A percentile compares a stretch with the other conserved stretches of the same genome.
Conservation (phyloP, 306 rosid genomes). For the Geum urbanum region DNA sequence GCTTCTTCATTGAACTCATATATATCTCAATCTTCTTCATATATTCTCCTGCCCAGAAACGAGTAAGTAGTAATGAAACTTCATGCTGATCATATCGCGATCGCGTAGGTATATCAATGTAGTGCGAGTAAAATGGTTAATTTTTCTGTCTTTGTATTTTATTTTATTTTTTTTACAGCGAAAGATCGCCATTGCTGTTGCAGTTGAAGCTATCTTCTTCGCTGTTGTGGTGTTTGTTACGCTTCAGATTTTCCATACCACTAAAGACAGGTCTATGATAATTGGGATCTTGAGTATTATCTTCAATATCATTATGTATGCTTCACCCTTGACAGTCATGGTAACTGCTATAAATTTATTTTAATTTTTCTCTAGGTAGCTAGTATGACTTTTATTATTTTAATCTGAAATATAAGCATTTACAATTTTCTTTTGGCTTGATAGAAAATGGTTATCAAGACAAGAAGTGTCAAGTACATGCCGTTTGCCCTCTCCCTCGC, state of each 20-base stretch:
- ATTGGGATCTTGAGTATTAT: constrained; percentile 52
- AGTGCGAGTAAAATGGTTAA: background rate
- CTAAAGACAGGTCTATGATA: constrained; percentile 37
- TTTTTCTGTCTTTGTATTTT: background rate
- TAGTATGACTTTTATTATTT: background rate
- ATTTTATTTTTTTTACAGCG: constrained; percentile 39
- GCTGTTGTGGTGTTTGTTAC: constrained; percentile 33
- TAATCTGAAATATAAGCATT: background rate
- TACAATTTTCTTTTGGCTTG: background rate
- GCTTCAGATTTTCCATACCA: constrained; percentile 30
- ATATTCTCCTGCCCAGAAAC: constrained; percentile 36
- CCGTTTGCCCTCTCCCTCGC: constrained; percentile 57
- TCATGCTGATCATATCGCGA: too few species aligned
- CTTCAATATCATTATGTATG: constrained; percentile 57
- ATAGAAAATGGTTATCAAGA: constrained; percentile 54
- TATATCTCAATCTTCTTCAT: constrained; percentile 46
- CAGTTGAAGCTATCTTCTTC: constrained; percentile 39
- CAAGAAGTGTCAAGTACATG: constrained; percentile 60
- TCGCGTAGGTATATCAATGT: too few species aligned
- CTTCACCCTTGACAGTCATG: constrained; percentile 64
- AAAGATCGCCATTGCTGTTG: constrained; percentile 30
- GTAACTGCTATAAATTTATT: constrained; percentile 20
- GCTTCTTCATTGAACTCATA: constrained; percentile 43
- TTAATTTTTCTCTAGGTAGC: background rate
- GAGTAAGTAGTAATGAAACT: constrained; percentile 24